Conservation (phyloP, 1,139 yeast genomes). For the Wickerhamomyces sp. region DNA sequence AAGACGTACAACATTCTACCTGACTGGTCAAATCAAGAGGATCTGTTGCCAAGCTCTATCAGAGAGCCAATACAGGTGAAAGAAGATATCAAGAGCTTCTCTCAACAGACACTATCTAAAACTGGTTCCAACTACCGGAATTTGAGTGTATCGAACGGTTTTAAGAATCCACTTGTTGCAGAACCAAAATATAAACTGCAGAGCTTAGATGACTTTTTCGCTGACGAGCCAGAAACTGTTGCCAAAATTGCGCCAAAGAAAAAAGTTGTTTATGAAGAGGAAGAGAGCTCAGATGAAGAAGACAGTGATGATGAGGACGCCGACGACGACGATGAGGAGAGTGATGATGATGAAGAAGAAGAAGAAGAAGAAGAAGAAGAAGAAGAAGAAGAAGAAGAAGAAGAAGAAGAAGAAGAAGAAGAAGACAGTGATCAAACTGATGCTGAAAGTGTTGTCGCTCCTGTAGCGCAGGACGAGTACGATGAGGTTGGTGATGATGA, state of each 20-base stretch:
- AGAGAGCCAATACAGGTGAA: constrained; percentile 17
- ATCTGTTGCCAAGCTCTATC: constrained; percentile 11
- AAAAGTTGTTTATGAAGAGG: constrained; percentile 29
- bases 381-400: constrained; percentile 25
- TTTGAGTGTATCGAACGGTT: not conserved
- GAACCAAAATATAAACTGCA: constrained; percentile 50
- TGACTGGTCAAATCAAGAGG: constrained; percentile 12
- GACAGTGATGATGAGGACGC: constrained; percentile 20
- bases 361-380: constrained; percentile 27
- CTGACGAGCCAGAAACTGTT: constrained; percentile 26
- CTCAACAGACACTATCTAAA: constrained; percentile 12
- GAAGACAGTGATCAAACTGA: constrained; percentile 17
- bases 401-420: constrained; percentile 20
- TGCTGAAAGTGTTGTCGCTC: constrained; percentile 10
- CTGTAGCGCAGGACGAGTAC: constrained; percentile 11
- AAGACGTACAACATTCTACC: constrained; percentile 17
- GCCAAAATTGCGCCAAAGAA: constrained; percentile 14
- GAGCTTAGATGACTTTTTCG: constrained; percentile 82
- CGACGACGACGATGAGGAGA: constrained; percentile 26
- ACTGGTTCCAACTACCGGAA: constrained; percentile 1
- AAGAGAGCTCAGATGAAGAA: constrained; percentile 25
- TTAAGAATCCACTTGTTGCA: constrained; percentile 14
- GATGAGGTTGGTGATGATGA: constrained; percentile 10
- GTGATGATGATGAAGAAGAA: constrained; percentile 17
- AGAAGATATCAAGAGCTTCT: constrained; percentile 14